Evolutionary conservation across 2,329 filamentous ascomycete species (phyloP), one percentile per base, ranked within the genome.

Genomic region (Pseudogymnoascus pannorum): DNA sequence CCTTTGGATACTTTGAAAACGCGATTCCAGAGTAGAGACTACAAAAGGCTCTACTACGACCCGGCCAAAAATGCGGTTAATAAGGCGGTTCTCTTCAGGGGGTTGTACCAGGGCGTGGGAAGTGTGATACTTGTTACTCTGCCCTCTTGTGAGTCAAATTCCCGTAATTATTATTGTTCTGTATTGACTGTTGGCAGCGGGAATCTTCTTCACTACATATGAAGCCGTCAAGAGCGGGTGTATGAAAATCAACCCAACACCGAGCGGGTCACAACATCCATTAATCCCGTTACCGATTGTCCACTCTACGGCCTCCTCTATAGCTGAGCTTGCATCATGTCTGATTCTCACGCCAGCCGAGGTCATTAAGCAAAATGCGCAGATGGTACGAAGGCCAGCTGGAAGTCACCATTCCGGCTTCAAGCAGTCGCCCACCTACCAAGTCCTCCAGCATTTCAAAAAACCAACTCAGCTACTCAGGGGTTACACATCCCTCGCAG

Each of bases 1-100:
- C 92, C 92, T 0, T 79, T 96, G 14, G 92, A 96, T 72, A 97
- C 92, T 0, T 79, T 96, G 69, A 96, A 96, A 72, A 96, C 92
- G 6, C 84, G 92, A 8, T 81, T 91, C 57, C 92, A 96, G 72
- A 91, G 87, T 60, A 87, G 86, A 11, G 83, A 92, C 68, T 94
- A 92, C 75, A 77, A 84, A 36, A 81, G 81, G 58, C 79, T 87
- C 0, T 93, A 86, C 71, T 82, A 79, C 64, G 76, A 87, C 75
- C 78, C 79, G 14, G 74, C 75, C 1, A 81, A 82, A 20, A 80
- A 81, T 12, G 77, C 78, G 1, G 74, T 84, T 31, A 83, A 80
- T 48, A 78, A 78, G 62, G 77, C 79, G 60, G 73, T 81, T 18
- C 78, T 87, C 61, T 86, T 91, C 66, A 80, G 84, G 11, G 92